Percentiles rank a stretch among this genome's conserved stretches.
Conservation (phyloP, 176 grass and related monocot species). For the Phyllostachys edulis region DNA sequence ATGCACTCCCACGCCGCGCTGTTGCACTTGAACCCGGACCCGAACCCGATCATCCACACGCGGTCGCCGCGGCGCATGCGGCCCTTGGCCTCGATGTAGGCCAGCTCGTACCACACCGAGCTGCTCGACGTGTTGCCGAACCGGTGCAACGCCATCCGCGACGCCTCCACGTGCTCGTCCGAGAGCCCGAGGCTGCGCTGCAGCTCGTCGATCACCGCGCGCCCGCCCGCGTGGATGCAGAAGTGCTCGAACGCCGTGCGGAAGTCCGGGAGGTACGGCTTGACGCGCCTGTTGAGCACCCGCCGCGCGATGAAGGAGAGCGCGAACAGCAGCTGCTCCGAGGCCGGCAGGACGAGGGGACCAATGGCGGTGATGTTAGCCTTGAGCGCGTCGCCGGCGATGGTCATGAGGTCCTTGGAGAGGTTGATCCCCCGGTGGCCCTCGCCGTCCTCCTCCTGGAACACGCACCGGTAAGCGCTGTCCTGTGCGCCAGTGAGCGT, state of each 20-base stretch:
- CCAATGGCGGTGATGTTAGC: slow-evolving; percentile 80
- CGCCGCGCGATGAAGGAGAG: slow-evolving; percentile 60
- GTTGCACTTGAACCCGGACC: slow-evolving; percentile 88
- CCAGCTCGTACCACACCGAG: slow-evolving; percentile 48
- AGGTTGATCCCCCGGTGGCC: slow-evolving; percentile 64
- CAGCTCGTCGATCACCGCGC: slow-evolving; percentile 93
- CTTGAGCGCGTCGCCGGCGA: slow-evolving; percentile 72
- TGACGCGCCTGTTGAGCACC: slow-evolving; percentile 43
- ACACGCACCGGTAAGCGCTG: slow-evolving; percentile 68
- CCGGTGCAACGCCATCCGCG: slow-evolving; percentile 84
- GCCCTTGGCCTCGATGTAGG: slow-evolving; percentile 30
- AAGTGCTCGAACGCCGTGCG: slow-evolving; percentile 91
- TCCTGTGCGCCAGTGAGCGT: slow-evolving; percentile 67
- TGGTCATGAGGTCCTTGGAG: slow-evolving; percentile 72
- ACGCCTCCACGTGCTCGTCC: slow-evolving; percentile 80
- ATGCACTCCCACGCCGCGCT: slow-evolving; percentile 89
- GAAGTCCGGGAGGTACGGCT: slow-evolving; percentile 89
- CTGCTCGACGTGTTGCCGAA: slow-evolving; percentile 73
- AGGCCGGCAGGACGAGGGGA: slow-evolving; percentile 55
- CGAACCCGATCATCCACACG: too few relatives aligned
- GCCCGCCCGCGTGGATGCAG: slow-evolving; percentile 89
- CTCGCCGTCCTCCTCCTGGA: slow-evolving; percentile 72
- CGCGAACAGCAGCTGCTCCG: slow-evolving; percentile 78
- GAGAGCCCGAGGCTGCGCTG: slow-evolving; percentile 76
- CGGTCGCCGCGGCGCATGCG: neutral